Percentiles rank a stretch among this genome's conserved stretches.
Evolutionary conservation across 1,284 basidiomycete genomes (phyloP).

Genomic region (Cyathus pygmaeus): DNA sequence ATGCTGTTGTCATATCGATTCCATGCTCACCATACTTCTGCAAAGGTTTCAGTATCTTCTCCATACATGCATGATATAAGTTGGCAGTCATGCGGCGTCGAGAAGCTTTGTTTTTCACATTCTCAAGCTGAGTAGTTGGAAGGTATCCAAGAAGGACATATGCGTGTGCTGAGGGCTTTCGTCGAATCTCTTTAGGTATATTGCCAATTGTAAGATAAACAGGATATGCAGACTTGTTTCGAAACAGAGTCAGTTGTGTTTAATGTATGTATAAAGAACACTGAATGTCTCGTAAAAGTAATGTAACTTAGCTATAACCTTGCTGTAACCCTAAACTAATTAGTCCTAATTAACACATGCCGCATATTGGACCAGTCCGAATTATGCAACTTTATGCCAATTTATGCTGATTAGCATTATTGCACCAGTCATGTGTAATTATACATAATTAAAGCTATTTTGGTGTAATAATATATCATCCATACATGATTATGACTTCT

Average conservation of each 20-base stretch:
- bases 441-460: too few relatives aligned
- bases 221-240: conserved; percentile 51
- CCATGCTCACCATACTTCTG: conserved; percentile 25
- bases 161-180: conserved; percentile 43
- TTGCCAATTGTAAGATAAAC: conserved; percentile 57
- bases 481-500: too few relatives aligned
- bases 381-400: too few relatives aligned
- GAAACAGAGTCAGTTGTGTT: conserved; percentile 46
- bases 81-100: conserved; percentile 36
- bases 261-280: too few relatives aligned
- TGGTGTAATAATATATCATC: too few relatives aligned
- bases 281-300: too few relatives aligned
- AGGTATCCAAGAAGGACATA: conserved; percentile 52
- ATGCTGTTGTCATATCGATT: conserved; percentile 23
- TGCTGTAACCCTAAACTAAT: too few relatives aligned
- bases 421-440: too few relatives aligned
- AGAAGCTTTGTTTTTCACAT: conserved; percentile 37
- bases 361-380: too few relatives aligned
- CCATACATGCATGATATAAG: conserved; percentile 46
- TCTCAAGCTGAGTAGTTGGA: conserved; percentile 41
- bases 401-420: too few relatives aligned
- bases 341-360: too few relatives aligned
- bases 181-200: conserved; percentile 50
- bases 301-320: too few relatives aligned
- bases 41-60: conserved; percentile 28